A percentile compares a stretch with the other conserved stretches of the same genome.
These are phyloP conservation scores for Arthromyces matolae DNA, from an alignment of 768 basidiomycete species.

Conservation along the genomic window DNA sequence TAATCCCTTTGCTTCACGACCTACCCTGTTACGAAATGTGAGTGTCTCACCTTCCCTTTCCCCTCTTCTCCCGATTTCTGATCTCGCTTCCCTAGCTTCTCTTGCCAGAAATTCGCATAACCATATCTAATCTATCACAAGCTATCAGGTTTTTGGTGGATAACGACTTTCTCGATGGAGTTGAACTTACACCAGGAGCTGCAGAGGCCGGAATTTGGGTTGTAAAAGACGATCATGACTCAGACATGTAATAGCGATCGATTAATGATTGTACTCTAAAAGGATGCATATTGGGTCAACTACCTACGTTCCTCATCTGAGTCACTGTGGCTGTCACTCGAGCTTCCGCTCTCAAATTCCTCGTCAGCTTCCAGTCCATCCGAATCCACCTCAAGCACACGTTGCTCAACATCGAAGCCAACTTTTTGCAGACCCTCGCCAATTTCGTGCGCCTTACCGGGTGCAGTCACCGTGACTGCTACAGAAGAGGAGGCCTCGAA, in stretches of 20 bases:
- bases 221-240: constrained; percentile 22
- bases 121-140: constrained; percentile 89
- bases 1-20: constrained; percentile 66
- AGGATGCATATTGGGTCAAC: background rate
- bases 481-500: constrained; percentile 77
- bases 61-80: background rate
- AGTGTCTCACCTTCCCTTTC: constrained; percentile 22
- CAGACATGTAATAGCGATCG: constrained; percentile 5
- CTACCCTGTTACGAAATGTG: constrained; percentile 79
- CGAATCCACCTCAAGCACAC: constrained; percentile 59
- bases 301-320: constrained; percentile 13
- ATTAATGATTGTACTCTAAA: constrained; percentile 3
- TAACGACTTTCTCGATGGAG: constrained; percentile 79
- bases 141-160: constrained; percentile 87
- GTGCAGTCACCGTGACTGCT: constrained; percentile 79
- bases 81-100: constrained; percentile 52
- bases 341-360: constrained; percentile 29
- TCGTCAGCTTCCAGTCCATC: constrained; percentile 42
- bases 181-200: constrained; percentile 80
- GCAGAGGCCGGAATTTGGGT: constrained; percentile 62
- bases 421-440: constrained; percentile 52
- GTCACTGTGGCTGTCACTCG: constrained; percentile 30
- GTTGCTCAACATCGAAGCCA: constrained; percentile 81
- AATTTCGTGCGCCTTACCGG: constrained; percentile 74
- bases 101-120: constrained; percentile 80